A percentile compares a stretch with the other conserved stretches of the same genome.
Evolutionary conservation across 2,329 filamentous ascomycete species (phyloP).

Genomic region (Hymenoscyphus linearis): DNA sequence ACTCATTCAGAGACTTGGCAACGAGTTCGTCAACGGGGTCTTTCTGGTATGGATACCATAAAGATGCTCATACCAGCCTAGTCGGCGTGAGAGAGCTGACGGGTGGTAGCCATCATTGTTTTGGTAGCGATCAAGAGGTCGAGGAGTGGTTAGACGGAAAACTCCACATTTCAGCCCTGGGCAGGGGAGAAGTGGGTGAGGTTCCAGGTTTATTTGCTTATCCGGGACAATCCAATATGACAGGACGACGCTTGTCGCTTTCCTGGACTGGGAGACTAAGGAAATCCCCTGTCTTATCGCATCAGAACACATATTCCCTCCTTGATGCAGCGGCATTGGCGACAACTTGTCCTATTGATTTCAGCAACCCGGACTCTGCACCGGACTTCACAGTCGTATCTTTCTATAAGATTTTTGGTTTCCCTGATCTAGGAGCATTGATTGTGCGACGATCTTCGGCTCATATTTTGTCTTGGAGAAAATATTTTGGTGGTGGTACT

Average conservation of each 20-base stretch:
- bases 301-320: constrained; percentile 54
- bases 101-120: constrained; percentile 51
- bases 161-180: constrained; percentile 27
- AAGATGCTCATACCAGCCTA: constrained; percentile 59
- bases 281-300: constrained; percentile 23
- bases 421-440: constrained; percentile 81
- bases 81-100: constrained; percentile 76
- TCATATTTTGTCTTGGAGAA: constrained; percentile 57
- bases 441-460: constrained; percentile 70
- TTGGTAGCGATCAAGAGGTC: constrained; percentile 57
- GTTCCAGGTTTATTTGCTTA: constrained; percentile 63
- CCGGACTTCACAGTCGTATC: constrained; percentile 84
- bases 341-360: constrained; percentile 69
- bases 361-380: constrained; percentile 54
- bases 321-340: constrained; percentile 79
- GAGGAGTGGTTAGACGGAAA: constrained; percentile 52
- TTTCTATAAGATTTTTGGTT: constrained; percentile 95
- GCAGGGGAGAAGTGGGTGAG: constrained; percentile 16
- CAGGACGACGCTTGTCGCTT: constrained; percentile 65
- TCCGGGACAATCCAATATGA: constrained; percentile 59
- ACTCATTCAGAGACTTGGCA: constrained; percentile 66
- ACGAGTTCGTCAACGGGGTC: constrained; percentile 57
- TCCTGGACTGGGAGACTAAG: constrained; percentile 56
- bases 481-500: constrained; percentile 89
- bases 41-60: constrained; percentile 79